Percentiles rank a stretch among this genome's conserved stretches.
Conservation (phyloP, 2,329 filamentous ascomycete species). For the Cytospora piceae region DNA sequence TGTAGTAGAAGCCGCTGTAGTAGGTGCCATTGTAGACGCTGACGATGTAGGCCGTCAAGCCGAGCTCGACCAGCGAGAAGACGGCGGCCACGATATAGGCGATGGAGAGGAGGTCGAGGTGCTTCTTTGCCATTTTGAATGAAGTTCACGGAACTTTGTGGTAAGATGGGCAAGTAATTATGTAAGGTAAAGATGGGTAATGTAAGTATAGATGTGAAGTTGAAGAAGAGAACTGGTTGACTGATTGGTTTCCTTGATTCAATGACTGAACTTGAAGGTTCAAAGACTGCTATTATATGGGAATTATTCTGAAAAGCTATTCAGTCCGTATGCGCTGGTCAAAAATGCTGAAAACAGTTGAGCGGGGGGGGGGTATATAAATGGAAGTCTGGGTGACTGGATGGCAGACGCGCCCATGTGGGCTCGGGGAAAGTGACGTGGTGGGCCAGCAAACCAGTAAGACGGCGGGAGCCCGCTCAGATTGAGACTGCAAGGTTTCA, state of each 20-base stretch:
- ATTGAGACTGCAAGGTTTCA: conserved; percentile 3
- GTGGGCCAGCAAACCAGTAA: conserved; percentile 17
- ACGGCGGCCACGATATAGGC: conserved; percentile 69
- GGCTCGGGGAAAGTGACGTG: conserved; percentile 20
- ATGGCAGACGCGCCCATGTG: conserved; percentile 18
- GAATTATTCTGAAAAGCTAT: not conserved
- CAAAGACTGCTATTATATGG: not conserved
- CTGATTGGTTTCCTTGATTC: not conserved
- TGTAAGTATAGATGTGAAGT: not conserved
- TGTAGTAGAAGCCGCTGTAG: conserved; percentile 32
- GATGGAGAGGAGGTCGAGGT: conserved; percentile 59
- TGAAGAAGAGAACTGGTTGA: not conserved
- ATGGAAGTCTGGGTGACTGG: conserved; percentile 3
- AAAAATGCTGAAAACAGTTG: not conserved
- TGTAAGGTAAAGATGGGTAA: no score
- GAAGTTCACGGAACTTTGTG: not conserved
- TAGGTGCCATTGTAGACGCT: conserved; percentile 47
- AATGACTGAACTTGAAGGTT: not conserved
- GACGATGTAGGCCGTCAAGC: conserved; percentile 71
- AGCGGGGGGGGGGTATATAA: conserved; percentile 9
- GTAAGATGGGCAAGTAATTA: not conserved
- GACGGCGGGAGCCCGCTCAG: conserved; percentile 2
- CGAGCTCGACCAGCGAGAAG: conserved; percentile 75
- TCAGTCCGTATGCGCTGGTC: not conserved
- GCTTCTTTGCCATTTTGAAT: conserved; percentile 46